Percentiles rank a stretch among this genome's conserved stretches.
Evolutionary conservation across 2,329 filamentous ascomycete genomes (phyloP).

Genomic region (Talaromyces sp.): DNA sequence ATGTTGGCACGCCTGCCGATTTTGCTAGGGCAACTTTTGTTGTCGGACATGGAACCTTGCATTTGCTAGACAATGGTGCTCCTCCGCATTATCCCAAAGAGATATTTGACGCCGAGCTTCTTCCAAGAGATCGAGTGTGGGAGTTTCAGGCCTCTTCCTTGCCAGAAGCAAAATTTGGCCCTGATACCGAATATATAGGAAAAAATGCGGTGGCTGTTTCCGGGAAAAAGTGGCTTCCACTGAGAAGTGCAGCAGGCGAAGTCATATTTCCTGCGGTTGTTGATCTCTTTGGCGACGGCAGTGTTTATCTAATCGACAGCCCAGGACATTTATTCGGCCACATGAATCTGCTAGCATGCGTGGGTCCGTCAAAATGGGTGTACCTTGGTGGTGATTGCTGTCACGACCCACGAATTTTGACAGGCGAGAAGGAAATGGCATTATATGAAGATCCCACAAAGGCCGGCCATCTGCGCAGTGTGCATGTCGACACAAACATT

Average conservation of each 20-base stretch:
- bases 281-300: neutral
- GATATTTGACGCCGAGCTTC: neutral
- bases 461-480: conserved; percentile 23
- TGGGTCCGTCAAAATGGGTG: conserved; percentile 1
- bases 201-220: neutral
- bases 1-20: conserved; percentile 50
- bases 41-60: conserved; percentile 41
- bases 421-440: conserved; percentile 48
- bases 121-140: conserved; percentile 2
- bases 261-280: neutral
- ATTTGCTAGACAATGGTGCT: conserved; percentile 29
- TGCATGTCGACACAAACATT: conserved; percentile 35
- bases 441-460: conserved; percentile 40
- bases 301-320: conserved; percentile 1
- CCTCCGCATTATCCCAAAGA: conserved; percentile 28
- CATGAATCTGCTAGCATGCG: neutral
- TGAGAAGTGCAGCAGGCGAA: neutral
- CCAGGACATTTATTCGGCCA: neutral
- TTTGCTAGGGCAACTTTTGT: conserved; percentile 46
- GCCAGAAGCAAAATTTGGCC: neutral
- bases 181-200: neutral
- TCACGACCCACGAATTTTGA: conserved; percentile 22
- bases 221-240: neutral
- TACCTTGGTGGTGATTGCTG: neutral
- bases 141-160: neutral